These are phyloP conservation scores for Backusella mclennaniae DNA, from an alignment of 192 early-diverging fungal genomes.

Conservation along the genomic window DNA sequence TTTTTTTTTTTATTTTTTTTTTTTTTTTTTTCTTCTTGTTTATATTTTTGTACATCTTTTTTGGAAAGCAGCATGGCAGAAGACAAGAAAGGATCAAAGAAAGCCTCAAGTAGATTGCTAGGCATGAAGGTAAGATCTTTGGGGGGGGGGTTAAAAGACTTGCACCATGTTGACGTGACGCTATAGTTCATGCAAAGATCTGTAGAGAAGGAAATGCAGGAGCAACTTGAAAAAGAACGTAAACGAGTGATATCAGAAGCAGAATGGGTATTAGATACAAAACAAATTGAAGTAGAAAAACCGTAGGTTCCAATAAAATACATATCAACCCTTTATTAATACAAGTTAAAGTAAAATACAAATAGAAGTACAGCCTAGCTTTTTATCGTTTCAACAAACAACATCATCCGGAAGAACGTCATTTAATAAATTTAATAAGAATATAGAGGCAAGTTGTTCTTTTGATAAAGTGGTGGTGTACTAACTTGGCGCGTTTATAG, in stretches of 20 bases:
- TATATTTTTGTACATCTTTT: neutral
- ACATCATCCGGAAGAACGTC: slow-evolving; percentile 13
- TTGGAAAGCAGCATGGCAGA: neutral
- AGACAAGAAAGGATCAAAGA: slow-evolving; percentile 14
- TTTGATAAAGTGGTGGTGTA: too few relatives aligned
- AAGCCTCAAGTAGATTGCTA: slow-evolving; percentile 10
- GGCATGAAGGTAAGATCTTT: slow-evolving; percentile 15
- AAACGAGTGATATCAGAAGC: slow-evolving; percentile 21
- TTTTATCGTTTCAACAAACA: slow-evolving; percentile 5
- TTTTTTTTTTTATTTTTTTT: neutral
- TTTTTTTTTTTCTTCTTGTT: neutral
- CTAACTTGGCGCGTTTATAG: neutral
- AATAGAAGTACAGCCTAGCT: slow-evolving; percentile 18
- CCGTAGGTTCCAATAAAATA: slow-evolving; percentile 3
- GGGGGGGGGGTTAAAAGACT: neutral
- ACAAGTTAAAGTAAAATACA: neutral
- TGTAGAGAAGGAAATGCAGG: slow-evolving; percentile 22
- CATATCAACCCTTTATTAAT: neutral
- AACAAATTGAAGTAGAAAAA: neutral
- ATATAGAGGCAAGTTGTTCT: neutral
- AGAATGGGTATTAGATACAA: slow-evolving; percentile 16
- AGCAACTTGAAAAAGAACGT: slow-evolving; percentile 18
- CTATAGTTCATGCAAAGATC: slow-evolving; percentile 22
- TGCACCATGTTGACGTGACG: neutral
- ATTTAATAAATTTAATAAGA: slow-evolving; percentile 16